Conservation (phyloP, 1,284 basidiomycete species). For the Coriolopsis trogii region DNA sequence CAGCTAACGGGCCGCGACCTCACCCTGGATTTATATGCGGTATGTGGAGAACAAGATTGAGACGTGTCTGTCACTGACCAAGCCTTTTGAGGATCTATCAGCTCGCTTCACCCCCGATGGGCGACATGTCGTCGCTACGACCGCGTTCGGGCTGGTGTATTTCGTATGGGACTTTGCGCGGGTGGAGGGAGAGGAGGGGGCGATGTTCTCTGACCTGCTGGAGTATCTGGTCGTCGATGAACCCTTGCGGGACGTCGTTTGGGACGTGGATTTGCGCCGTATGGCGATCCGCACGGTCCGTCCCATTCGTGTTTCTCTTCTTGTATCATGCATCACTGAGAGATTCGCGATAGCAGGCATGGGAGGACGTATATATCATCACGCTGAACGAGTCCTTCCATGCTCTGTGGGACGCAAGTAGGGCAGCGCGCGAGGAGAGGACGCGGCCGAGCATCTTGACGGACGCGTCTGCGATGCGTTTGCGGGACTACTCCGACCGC, state of each 20-base stretch:
- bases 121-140: constrained; percentile 24
- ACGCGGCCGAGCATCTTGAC: background rate
- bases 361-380: constrained; percentile 19
- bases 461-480: constrained; percentile 7
- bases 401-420: background rate
- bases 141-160: constrained; percentile 26
- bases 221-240: constrained; percentile 16
- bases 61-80: background rate
- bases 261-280: constrained; percentile 17
- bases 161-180: constrained; percentile 26
- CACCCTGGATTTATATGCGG: background rate
- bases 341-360: constrained; percentile 2
- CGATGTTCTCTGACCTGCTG: constrained; percentile 13
- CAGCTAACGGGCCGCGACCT: constrained; percentile 2
- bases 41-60: no score
- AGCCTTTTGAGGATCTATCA: background rate
- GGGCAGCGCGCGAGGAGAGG: background rate
- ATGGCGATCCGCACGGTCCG: constrained; percentile 19
- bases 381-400: constrained; percentile 11
- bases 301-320: background rate
- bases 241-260: constrained; percentile 16
- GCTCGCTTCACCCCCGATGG: constrained; percentile 30
- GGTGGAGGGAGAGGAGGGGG: constrained; percentile 15
- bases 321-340: background rate
- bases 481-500: constrained; percentile 16